These are phyloP conservation scores for Jamesozyma spencerorum DNA, from an alignment of 805 yeast species.

Conservation along the genomic window DNA sequence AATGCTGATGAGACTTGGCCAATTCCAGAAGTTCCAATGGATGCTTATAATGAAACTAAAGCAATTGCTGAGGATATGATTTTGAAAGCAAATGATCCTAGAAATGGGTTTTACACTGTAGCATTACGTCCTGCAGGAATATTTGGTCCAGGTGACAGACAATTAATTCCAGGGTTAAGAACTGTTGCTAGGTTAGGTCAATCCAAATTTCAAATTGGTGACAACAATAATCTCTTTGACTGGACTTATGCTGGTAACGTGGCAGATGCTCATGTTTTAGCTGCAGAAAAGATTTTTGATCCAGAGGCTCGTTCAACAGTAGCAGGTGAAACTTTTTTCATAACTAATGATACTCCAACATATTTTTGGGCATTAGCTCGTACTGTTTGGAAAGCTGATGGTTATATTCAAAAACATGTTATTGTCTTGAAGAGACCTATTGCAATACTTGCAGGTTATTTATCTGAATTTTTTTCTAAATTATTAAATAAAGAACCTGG, in stretches of 20 bases:
- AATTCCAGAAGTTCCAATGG: constrained; percentile 86
- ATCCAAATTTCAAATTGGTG: constrained; percentile 88
- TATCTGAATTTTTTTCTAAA: constrained; percentile 66
- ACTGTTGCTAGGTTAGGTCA: constrained; percentile 76
- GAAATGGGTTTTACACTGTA: constrained; percentile 55
- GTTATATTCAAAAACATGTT: constrained; percentile 61
- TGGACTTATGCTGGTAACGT: constrained; percentile 99
- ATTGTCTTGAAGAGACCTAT: constrained; percentile 62
- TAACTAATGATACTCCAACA: constrained; percentile 90
- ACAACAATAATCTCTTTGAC: constrained; percentile 86
- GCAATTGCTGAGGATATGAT: constrained; percentile 84
- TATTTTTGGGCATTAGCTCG: constrained; percentile 97
- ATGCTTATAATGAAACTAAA: constrained; percentile 91
- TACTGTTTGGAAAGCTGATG: constrained; percentile 95
- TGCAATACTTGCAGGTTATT: constrained; percentile 75
- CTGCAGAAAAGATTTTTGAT: constrained; percentile 65
- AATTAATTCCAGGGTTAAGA: constrained; percentile 86
- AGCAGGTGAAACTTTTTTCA: constrained; percentile 80
- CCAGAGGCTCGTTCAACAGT: constrained; percentile 36
- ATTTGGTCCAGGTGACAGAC: constrained; percentile 98
- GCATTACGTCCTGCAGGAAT: constrained; percentile 96
- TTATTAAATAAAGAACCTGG: constrained; percentile 78
- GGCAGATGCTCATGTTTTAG: constrained; percentile 91
- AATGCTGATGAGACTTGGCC: constrained; percentile 96
- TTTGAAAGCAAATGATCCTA: constrained; percentile 56